Percentiles rank a stretch among this genome's conserved stretches.
Evolutionary conservation across 2,329 filamentous ascomycete species (phyloP).

Genomic region (Fusarium sp.): DNA sequence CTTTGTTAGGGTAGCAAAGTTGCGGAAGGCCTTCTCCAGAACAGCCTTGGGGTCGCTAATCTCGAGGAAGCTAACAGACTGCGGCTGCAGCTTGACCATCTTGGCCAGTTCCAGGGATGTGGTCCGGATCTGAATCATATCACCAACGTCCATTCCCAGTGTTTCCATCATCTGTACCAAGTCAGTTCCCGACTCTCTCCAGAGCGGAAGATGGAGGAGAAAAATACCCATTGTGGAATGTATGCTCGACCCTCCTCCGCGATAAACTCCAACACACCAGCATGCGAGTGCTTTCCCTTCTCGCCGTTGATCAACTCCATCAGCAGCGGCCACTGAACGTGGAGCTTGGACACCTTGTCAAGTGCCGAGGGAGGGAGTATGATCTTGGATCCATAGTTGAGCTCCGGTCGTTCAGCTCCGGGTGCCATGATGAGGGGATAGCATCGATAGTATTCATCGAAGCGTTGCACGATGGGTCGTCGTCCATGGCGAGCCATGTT

Average conservation of each 20-base stretch:
- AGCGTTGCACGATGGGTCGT: conserved; percentile 74
- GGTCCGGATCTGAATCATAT: conserved; percentile 94
- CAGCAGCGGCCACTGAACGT: conserved; percentile 97
- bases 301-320: conserved; percentile 95
- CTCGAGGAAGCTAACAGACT: conserved; percentile 92
- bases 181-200: conserved; percentile 32
- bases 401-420: conserved; percentile 85
- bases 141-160: conserved; percentile 87
- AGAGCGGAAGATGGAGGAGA: neutral
- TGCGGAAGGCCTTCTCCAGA: conserved; percentile 94
- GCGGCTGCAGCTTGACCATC: conserved; percentile 96
- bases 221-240: conserved; percentile 87
- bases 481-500: conserved; percentile 61
- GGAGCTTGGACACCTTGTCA: conserved; percentile 94
- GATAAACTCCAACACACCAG: conserved; percentile 96
- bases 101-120: conserved; percentile 91
- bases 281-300: conserved; percentile 84
- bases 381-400: conserved; percentile 98
- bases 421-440: conserved; percentile 96
- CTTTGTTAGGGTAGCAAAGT: conserved; percentile 93
- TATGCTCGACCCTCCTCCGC: conserved; percentile 98
- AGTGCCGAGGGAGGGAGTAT: conserved; percentile 96
- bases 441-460: conserved; percentile 98
- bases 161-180: conserved; percentile 87
- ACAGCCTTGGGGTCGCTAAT: conserved; percentile 98